Evolutionary conservation across 257 asterid species (phyloP), one percentile per base, ranked within the genome.

Genomic region (Petrea volubilis): DNA sequence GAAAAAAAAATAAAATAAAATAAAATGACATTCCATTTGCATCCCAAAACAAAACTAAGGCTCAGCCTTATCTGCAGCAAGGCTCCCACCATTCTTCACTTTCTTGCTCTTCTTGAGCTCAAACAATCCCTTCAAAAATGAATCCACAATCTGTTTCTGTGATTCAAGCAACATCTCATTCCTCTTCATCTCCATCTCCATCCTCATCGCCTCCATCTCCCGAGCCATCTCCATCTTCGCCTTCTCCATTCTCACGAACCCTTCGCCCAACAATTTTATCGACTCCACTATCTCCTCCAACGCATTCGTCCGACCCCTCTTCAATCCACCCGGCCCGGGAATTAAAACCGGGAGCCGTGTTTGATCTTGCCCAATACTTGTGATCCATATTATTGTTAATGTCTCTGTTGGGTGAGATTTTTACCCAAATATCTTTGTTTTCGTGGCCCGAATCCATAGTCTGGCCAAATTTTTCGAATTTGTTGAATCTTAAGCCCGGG

Each of bases 171-270:
- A 67, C 95, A 93, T 72, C 61, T 88, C 86, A 10, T 87, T 87
- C 50, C 97, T 83, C 78, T 88, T 93, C 94, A 84, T 80, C 88
- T 90, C 98, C 96, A 89, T 88, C 63, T 93, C 96, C 98, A 89
- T 90, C 53, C 98, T 44, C 77, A 85, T 86, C 14, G 84, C 82
- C 81, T 93, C 97, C 67, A 90, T 88, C 75, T 93, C 98, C 69
- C 90, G 77, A 1, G 91, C 92, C 96, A 93, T 83, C 18, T 90
- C 97, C 97, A 93, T 93, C 77, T 93, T 93, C 79, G 87, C 96
- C 31, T 78, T 79, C 82, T 93, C 98, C 87, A 90, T 79, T 74
- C 79, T 87, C 82, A 93, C 72, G 67, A 87, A 88, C n/a, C 96
- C 96, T 77, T 93, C 98, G 3, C 96, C 97, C 74, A 93, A 50